These are phyloP conservation scores for Nakataea oryzae DNA, from an alignment of 2,329 filamentous ascomycete species.

Conservation along the genomic window DNA sequence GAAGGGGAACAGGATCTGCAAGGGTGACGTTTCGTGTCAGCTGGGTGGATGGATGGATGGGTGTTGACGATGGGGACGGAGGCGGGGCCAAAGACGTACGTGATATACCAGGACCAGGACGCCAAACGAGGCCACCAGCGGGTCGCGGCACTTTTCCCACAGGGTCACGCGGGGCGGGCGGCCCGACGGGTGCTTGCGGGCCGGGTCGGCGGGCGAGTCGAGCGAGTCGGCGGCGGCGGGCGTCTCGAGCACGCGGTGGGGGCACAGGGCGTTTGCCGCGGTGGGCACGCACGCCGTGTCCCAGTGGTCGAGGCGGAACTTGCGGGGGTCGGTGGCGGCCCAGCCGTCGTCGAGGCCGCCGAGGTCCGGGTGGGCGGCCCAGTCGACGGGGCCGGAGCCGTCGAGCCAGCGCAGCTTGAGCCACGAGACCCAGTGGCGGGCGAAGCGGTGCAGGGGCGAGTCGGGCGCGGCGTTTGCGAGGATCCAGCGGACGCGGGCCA, in stretches of 20 bases:
- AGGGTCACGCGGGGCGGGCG: not conserved
- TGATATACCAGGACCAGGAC: not conserved
- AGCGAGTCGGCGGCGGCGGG: no score
- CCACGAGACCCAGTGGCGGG: conserved; percentile 7
- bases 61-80: not conserved
- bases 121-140: not conserved
- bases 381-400: not conserved
- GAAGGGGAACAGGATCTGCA: conserved; percentile 3
- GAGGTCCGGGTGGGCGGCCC: conserved; percentile 1
- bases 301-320: conserved; percentile 3
- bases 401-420: conserved; percentile 4
- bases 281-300: not conserved
- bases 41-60: not conserved
- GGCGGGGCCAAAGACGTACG: not conserved
- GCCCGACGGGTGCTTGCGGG: not conserved
- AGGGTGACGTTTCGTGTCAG: not conserved
- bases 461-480: conserved; percentile 2
- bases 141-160: conserved; percentile 1
- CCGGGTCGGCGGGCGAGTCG: not conserved
- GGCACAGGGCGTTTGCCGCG: not conserved
- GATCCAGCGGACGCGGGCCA: conserved; percentile 5
- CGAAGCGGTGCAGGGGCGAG: conserved; percentile 5
- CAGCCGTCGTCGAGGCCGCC: conserved; percentile 2
- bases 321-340: conserved; percentile 3
- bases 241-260: conserved; percentile 1